These are phyloP conservation scores for Leccinum subrobustum DNA, from an alignment of 1,284 basidiomycete genomes.

Conservation along the genomic window DNA sequence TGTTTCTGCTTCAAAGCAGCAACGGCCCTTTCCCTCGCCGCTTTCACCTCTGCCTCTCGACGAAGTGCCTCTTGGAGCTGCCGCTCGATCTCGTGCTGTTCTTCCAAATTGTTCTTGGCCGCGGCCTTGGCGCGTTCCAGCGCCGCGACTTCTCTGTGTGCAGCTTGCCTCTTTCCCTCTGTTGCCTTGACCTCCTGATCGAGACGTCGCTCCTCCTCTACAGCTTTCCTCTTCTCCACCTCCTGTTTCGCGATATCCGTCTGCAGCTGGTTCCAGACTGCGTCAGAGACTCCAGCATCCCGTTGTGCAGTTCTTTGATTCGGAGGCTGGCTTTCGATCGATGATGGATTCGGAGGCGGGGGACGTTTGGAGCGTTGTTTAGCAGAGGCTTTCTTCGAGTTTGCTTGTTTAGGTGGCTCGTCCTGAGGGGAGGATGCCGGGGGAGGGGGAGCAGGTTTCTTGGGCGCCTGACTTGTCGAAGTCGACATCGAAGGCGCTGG, in stretches of 20 bases:
- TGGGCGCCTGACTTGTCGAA: conserved; percentile 25
- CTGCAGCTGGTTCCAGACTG: conserved; percentile 46
- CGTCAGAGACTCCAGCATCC: conserved; percentile 48
- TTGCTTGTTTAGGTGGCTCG: conserved; percentile 4
- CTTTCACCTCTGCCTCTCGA: conserved; percentile 26
- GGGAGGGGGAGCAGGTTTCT: conserved; percentile 10
- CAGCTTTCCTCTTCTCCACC: conserved; percentile 20
- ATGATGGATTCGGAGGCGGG: not conserved
- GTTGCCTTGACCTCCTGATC: conserved; percentile 11
- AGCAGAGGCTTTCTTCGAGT: not conserved
- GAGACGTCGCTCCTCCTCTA: conserved; percentile 31
- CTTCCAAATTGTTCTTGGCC: conserved; percentile 19
- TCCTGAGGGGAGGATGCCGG: not conserved
- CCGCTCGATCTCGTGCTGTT: conserved; percentile 20
- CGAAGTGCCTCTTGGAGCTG: conserved; percentile 25
- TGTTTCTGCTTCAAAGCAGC: conserved; percentile 38
- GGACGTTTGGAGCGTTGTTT: conserved; percentile 6
- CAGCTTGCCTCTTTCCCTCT: conserved; percentile 15
- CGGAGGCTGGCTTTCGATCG: not conserved
- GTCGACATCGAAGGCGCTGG: conserved; percentile 24
- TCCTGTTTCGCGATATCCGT: conserved; percentile 35
- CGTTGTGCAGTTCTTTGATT: conserved; percentile 23
- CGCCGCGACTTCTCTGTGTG: not conserved
- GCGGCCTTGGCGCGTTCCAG: conserved; percentile 19
- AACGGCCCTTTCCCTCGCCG: conserved; percentile 33